A percentile compares a stretch with the other conserved stretches of the same genome.
Evolutionary conservation across 306 rosid genomes (phyloP).

Genomic region (Vicia villosa): DNA sequence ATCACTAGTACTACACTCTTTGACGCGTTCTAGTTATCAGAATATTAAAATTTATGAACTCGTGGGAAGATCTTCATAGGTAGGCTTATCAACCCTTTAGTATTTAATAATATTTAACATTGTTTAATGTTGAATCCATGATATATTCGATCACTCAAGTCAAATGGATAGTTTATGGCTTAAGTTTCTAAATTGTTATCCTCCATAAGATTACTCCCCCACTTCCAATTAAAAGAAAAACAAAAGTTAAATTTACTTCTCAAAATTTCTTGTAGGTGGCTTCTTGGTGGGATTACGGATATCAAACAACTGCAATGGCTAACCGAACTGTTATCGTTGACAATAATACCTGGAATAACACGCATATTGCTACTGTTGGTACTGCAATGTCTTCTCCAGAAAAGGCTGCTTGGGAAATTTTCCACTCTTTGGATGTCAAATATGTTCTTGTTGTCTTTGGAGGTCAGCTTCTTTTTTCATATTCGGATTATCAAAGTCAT

Average conservation of each 20-base stretch:
- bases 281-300: conserved; percentile 99
- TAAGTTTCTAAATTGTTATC: conserved; percentile 22
- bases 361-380: conserved; percentile 98
- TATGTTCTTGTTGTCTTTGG: conserved; percentile 99
- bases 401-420: conserved; percentile 99
- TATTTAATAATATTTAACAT: background rate
- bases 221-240: conserved; percentile 1
- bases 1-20: conserved; percentile 22
- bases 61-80: conserved; percentile 2
- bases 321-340: conserved; percentile 98
- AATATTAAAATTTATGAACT: conserved; percentile 21
- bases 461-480: conserved; percentile 60
- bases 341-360: conserved; percentile 99
- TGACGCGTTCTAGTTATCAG: conserved; percentile 12
- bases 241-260: conserved; percentile 29
- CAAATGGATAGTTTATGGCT: background rate
- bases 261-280: conserved; percentile 73
- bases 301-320: conserved; percentile 99
- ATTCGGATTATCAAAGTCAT: conserved; percentile 27
- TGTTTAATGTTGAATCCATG: conserved; percentile 8
- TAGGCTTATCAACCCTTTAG: background rate
- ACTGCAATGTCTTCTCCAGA: conserved; percentile 99
- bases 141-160: conserved; percentile 8
- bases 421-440: conserved; percentile 93
- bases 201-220: conserved; percentile 1